Evolutionary conservation across 1,139 yeast genomes (phyloP).

Genomic region (Blastobotrys capitulatus): DNA sequence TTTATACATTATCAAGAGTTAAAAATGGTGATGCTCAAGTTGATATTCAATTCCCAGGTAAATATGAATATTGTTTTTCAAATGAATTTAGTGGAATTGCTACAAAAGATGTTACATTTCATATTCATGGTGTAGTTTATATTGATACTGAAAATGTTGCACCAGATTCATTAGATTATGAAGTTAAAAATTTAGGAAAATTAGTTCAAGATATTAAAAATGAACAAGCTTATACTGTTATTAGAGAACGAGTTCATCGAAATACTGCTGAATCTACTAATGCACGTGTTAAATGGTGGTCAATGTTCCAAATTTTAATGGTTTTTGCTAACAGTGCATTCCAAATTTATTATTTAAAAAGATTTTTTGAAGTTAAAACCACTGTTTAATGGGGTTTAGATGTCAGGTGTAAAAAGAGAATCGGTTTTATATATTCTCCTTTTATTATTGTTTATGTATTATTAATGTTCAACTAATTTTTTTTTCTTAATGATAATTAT

Average conservation of each 20-base stretch:
- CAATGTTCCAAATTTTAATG: conserved; percentile 80
- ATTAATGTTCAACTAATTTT: too few relatives aligned
- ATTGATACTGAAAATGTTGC: conserved; percentile 81
- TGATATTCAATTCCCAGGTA: conserved; percentile 63
- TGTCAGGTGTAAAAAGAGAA: too few relatives aligned
- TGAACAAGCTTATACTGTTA: conserved; percentile 82
- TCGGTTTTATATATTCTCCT: too few relatives aligned
- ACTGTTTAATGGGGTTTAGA: conserved; percentile 54
- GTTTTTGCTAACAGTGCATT: conserved; percentile 83
- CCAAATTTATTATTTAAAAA: conserved; percentile 89
- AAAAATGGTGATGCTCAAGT: conserved; percentile 80
- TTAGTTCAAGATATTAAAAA: conserved; percentile 83
- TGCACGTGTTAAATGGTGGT: conserved; percentile 98
- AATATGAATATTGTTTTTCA: conserved; percentile 83
- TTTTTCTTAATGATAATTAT: too few relatives aligned
- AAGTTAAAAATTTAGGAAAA: conserved; percentile 70
- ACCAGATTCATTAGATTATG: conserved; percentile 77
- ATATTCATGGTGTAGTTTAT: conserved; percentile 88
- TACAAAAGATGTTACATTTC: conserved; percentile 90
- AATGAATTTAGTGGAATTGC: conserved; percentile 70
- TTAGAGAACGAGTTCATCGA: conserved; percentile 96
- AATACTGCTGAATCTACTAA: conserved; percentile 98
- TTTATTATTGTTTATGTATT: too few relatives aligned
- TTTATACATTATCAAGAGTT: conserved; percentile 47
- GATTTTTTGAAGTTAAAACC: conserved; percentile 92